Evolutionary conservation across 768 basidiomycete genomes (phyloP).

Genomic region (Tylopilus rubrobrunneus): DNA sequence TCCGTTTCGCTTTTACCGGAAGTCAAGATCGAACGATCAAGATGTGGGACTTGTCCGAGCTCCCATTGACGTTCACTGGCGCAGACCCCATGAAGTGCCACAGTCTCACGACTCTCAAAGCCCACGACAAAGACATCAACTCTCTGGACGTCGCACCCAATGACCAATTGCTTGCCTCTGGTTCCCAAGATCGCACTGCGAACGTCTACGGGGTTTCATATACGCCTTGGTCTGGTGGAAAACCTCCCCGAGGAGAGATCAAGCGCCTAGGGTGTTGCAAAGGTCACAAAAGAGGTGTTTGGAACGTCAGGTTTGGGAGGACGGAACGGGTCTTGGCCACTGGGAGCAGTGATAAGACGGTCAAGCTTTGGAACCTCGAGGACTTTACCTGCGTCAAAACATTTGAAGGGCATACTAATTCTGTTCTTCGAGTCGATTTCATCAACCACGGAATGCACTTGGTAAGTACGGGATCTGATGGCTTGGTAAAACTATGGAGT

Average conservation of each 20-base stretch:
- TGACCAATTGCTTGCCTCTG: conserved; percentile 83
- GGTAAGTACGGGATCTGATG: conserved; percentile 89
- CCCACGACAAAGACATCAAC: conserved; percentile 99
- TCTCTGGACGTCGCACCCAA: conserved; percentile 90
- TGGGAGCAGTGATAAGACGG: conserved; percentile 92
- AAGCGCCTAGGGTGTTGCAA: conserved; percentile 82
- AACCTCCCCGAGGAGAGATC: conserved; percentile 61
- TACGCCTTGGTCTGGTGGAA: conserved; percentile 34
- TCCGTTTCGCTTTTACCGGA: conserved; percentile 86
- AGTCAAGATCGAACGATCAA: conserved; percentile 98
- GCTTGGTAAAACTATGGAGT: conserved; percentile 95
- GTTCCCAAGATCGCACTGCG: conserved; percentile 93
- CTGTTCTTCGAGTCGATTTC: conserved; percentile 91
- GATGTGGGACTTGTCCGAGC: conserved; percentile 87
- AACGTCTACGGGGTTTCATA: conserved; percentile 84
- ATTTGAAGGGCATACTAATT: conserved; percentile 98
- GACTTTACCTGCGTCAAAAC: conserved; percentile 94
- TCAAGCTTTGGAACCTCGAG: conserved; percentile 91
- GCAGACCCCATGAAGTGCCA: conserved; percentile 47
- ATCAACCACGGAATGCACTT: conserved; percentile 79
- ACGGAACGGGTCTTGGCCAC: conserved; percentile 84
- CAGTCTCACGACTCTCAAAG: conserved; percentile 81
- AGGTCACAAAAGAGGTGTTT: conserved; percentile 96
- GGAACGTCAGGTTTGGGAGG: conserved; percentile 86
- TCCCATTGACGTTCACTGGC: conserved; percentile 33